Evolutionary conservation across 208 protist species (phyloP).

Genomic region (Spongospora subterranea): DNA sequence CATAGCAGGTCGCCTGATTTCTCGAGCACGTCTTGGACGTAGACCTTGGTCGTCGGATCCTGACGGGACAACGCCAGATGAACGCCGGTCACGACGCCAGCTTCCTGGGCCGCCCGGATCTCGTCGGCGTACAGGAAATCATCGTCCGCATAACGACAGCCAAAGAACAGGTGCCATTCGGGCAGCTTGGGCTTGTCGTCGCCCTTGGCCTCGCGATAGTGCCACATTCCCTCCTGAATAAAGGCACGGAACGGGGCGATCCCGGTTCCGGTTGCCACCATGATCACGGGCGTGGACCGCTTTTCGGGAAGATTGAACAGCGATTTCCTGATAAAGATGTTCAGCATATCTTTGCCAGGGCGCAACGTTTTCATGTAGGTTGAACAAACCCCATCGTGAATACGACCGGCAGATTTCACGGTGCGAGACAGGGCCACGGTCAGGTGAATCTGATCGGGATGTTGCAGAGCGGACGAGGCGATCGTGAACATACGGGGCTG

Average conservation of each 20-base stretch:
- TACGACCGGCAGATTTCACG: neutral
- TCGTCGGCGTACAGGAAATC: constrained; percentile 60
- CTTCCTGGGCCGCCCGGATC: neutral
- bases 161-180: constrained; percentile 60
- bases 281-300: constrained; percentile 5
- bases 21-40: constrained; percentile 36
- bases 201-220: neutral
- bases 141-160: constrained; percentile 44
- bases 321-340: constrained; percentile 33
- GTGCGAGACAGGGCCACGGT: constrained; percentile 42
- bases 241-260: constrained; percentile 65
- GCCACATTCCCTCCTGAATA: constrained; percentile 35
- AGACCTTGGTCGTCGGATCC: constrained; percentile 37
- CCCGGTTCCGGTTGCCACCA: constrained; percentile 64
- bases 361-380: constrained; percentile 42
- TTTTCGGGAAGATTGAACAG: constrained; percentile 57
- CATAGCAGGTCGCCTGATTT: neutral
- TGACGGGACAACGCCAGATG: constrained; percentile 62
- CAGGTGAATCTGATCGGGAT: constrained; percentile 51
- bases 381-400: constrained; percentile 62
- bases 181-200: too few species aligned
- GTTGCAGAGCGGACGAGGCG: neutral
- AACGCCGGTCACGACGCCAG: constrained; percentile 40
- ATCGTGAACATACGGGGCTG: constrained; percentile 62
- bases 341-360: neutral